These are phyloP conservation scores for Ceratobasidium sp. DNA, from an alignment of 1,284 basidiomycete genomes.

Conservation along the genomic window DNA sequence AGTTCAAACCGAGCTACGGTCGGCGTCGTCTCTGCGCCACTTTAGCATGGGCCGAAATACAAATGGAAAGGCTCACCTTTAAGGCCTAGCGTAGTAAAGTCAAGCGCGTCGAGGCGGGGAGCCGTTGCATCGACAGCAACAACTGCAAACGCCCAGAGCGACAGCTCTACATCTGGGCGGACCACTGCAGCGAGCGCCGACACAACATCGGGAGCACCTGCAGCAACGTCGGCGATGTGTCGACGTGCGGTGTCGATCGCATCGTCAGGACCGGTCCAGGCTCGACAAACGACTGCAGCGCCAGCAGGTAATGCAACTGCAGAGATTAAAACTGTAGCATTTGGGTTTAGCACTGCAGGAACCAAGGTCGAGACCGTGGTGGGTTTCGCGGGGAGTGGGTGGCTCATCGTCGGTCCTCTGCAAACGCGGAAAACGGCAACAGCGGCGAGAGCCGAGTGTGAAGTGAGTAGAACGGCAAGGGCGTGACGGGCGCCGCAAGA, in stretches of 20 bases:
- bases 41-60: conserved; percentile 5
- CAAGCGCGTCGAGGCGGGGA: conserved; percentile 28
- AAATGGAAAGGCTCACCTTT: conserved; percentile 24
- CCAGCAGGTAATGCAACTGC: conserved; percentile 18
- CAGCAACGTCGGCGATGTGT: conserved; percentile 57
- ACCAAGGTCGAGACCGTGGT: conserved; percentile 55
- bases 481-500: no score
- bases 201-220: conserved; percentile 30
- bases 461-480: no score
- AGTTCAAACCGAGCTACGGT: conserved; percentile 13
- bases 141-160: conserved; percentile 36
- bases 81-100: conserved; percentile 29
- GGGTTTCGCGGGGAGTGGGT: conserved; percentile 62
- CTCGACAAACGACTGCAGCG: conserved; percentile 34
- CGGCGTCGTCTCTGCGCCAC: conserved; percentile 32
- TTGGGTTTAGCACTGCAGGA: conserved; percentile 3
- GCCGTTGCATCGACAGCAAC: conserved; percentile 26
- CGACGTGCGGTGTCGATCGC: conserved; percentile 70
- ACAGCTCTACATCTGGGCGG: conserved; percentile 29
- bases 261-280: conserved; percentile 52
- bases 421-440: no score
- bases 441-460: no score
- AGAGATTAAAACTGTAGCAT: conserved; percentile 6
- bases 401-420: conserved; percentile 50
- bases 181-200: conserved; percentile 31